Evolutionary conservation across 2,329 filamentous ascomycete species (phyloP), one percentile per base, ranked within the genome.

Genomic region (Cryphonectria naterciae): DNA sequence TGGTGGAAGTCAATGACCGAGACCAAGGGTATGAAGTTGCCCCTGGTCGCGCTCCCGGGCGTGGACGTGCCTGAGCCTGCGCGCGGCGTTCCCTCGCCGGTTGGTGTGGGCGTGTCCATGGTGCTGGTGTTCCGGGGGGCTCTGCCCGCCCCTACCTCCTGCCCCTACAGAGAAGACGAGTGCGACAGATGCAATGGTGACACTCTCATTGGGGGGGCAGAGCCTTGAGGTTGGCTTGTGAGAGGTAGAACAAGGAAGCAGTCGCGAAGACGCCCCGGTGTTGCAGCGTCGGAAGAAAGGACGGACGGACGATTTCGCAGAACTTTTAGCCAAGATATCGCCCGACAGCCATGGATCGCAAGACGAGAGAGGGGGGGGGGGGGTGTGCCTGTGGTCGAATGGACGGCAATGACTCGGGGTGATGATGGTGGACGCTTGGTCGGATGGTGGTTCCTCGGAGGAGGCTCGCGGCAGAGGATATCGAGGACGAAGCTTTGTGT

Each of bases 1-100:
- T 95, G 93, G 81, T 95, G 92, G 79, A 95, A 95, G 80, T 92
- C 93, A 76, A 95, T 92, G 71, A 95, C 92, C 74, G 91, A 89
- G 65, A 95, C 91, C 78, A 95, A 85, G 61, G 93, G 92, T 70
- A 85, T 83, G 79, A 91, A 92, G 72, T 83, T 82, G 13, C 37
- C 49, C 63, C 61, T 73, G 64, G 28, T 61, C 41, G 72, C 75
- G 70, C 72, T 72, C 62, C 11, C 67, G 54, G 72, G 72, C 41
- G 72, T 71, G 28, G 67, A 71, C 41, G 68, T 64, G 43, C 72
- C 72, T n/a, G 70, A 72, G 43, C 46, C 41, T 19, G 19, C 63
- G 10, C 35, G 67, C 49, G 70, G 70, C 17, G 72, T 72, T 35
- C 60, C 49, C 5, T 58, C 68, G 60, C 69, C 70, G 60, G 70